phyloP scores from a whole-genome alignment of 2,329 filamentous ascomycete genomes.

The Anisogramma anomala region DNA sequence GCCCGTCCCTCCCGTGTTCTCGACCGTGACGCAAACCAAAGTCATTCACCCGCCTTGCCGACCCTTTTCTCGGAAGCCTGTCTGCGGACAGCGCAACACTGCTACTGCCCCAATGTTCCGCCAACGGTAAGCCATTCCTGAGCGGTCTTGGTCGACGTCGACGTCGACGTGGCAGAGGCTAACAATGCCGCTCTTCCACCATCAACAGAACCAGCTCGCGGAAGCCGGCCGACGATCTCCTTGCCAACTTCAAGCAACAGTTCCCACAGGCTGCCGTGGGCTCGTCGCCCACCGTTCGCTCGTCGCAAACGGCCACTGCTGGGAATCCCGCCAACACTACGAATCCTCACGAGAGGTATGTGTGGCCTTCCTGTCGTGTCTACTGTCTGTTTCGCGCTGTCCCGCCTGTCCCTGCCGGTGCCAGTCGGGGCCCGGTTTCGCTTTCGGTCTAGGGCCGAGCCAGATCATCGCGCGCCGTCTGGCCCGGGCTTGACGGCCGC shows the following conservation, averaged over 20 bases:
- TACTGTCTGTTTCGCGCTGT: background rate
- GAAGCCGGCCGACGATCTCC: slow-evolving; percentile 76
- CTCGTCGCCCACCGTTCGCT: slow-evolving; percentile 31
- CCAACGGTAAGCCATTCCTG: slow-evolving; percentile 12
- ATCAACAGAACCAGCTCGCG: slow-evolving; percentile 57
- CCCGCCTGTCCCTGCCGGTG: background rate
- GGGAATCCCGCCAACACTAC: slow-evolving; percentile 22
- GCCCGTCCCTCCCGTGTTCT: background rate
- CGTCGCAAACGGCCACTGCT: slow-evolving; percentile 25
- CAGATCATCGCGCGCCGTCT: too few relatives aligned
- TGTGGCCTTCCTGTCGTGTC: slow-evolving; percentile 1
- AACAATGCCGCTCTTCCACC: background rate
- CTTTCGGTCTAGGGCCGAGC: too few relatives aligned
- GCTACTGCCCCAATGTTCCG: slow-evolving; percentile 12
- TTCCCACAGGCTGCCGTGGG: slow-evolving; percentile 58
- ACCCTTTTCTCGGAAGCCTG: background rate
- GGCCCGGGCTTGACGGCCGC: background rate
- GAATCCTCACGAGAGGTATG: slow-evolving; percentile 24
- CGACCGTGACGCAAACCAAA: background rate
- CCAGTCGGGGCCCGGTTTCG: slow-evolving; percentile 1
- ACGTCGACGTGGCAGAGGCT: too few relatives aligned
- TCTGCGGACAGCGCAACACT: slow-evolving; percentile 1
- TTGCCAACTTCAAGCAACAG: slow-evolving; percentile 70
- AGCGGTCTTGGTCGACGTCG: too few relatives aligned
- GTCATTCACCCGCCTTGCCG: background rate